Base-by-base conservation (phyloP, 164 flowering plant genomes). In the Houttuynia cordata region DNA sequence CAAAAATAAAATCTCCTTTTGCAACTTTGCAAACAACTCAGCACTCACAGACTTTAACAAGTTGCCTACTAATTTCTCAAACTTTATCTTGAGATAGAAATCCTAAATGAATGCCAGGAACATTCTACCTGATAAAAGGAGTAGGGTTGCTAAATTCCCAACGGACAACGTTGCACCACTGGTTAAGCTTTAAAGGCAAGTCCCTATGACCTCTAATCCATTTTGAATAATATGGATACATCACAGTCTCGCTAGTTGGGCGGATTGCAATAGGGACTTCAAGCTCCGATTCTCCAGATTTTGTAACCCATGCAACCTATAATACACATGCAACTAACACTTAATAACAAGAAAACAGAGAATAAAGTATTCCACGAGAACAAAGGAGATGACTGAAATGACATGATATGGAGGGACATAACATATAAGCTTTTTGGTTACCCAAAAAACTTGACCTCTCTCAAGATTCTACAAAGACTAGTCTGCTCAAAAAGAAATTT, bases 101-200 rank as follows among this genome's bases (percentile, higher is more conserved):
- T 30, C 37, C 37, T 30, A 30, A 30, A 30, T 30, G 37, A 24
- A n/a, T n/a, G n/a, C n/a, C n/a, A n/a, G 47, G 58, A 15, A 42
- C 20, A 41, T 14, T 8, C 19, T 75, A 91, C 99, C 96, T 79
- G 68, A 94, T 94, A 75, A 94, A 94, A 63, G 99, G 99, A 39
- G 96, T 94, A n/a, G 99, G 99, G 71, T 94, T 69, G 79, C 97
- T 94, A 76, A 91, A 87, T 74, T 94, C 98, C 97, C 97, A 94
- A 21, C 97, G 80, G 50, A 91, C 96, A 76, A 88, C 97, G 76
- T 88, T 91, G 80, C 93, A 86, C 97, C 99, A 94, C 70, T 91
- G 97, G 71, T 94, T 88, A 37, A 85, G 91, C 70, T 74, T 91
- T 76, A 94, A 64, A 60, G 99, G 99, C 70, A 94, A 79, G 75